Conservation (phyloP, 2,329 filamentous ascomycete species). For the Rhynchosporium graminicola region DNA sequence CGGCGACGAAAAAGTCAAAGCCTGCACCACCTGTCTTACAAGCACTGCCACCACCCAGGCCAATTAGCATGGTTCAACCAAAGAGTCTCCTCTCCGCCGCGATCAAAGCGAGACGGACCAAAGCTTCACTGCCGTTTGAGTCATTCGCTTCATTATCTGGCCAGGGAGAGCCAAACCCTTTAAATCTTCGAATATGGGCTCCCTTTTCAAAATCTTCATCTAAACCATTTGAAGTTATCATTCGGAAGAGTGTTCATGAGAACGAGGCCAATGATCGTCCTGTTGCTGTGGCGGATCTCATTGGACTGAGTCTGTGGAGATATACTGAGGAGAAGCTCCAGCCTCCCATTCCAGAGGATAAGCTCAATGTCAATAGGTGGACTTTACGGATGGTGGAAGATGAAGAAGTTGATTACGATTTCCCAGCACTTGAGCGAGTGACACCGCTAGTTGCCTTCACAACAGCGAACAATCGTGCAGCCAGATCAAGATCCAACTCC, state of each 20-base stretch:
- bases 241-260: constrained; percentile 68
- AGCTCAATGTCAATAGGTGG: constrained; percentile 80
- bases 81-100: constrained; percentile 71
- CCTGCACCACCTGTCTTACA: constrained; percentile 59
- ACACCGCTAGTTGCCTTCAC: constrained; percentile 77
- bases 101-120: constrained; percentile 70
- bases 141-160: constrained; percentile 75
- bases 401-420: constrained; percentile 83
- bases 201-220: constrained; percentile 67
- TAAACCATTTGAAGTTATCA: constrained; percentile 70
- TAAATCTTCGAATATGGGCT: constrained; percentile 76
- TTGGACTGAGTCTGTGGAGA: constrained; percentile 75
- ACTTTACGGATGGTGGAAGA: constrained; percentile 82
- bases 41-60: constrained; percentile 68
- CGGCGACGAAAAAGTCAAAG: constrained; percentile 65
- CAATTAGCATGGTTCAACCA: constrained; percentile 67
- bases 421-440: constrained; percentile 73
- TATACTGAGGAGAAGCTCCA: constrained; percentile 77
- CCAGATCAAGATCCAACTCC: constrained; percentile 63
- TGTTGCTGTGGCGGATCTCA: constrained; percentile 77
- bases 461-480: constrained; percentile 73
- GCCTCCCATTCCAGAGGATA: constrained; percentile 63
- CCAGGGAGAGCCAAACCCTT: constrained; percentile 74
- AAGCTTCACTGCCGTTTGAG: constrained; percentile 71
- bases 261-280: constrained; percentile 61